These are phyloP conservation scores for Alternaria tenuissima DNA, from an alignment of 2,329 filamentous ascomycete species.

Conservation along the genomic window DNA sequence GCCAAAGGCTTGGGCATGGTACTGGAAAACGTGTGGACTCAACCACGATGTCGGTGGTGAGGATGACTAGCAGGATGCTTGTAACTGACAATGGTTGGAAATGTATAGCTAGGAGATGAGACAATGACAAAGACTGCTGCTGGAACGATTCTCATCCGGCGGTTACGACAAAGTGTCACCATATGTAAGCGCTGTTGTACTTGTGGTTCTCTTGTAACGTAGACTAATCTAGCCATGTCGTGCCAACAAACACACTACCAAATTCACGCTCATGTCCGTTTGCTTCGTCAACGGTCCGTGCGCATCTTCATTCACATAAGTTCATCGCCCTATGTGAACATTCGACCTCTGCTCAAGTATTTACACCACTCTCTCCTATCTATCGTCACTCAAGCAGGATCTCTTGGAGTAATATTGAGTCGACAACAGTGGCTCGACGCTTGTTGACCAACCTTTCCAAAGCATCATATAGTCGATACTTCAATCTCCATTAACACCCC, in stretches of 20 bases:
- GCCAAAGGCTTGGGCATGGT: no score
- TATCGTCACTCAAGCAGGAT: not conserved
- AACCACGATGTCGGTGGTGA: not conserved
- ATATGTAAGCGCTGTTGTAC: no score
- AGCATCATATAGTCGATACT: not conserved
- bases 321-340: not conserved
- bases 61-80: no score
- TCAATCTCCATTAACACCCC: not conserved
- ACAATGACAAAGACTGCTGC: no score
- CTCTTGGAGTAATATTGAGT: not conserved
- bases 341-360: not conserved
- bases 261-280: not conserved
- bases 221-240: not conserved
- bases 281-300: slow-evolving; percentile 7
- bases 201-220: no score
- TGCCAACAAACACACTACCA: not conserved
- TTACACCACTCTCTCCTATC: not conserved
- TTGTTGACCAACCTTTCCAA: not conserved
- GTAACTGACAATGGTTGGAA: no score
- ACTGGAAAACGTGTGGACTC: no score
- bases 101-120: no score
- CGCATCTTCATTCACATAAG: not conserved
- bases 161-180: no score
- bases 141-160: no score
- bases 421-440: not conserved